phyloP scores from a whole-genome alignment of 2,329 filamentous ascomycete genomes.

The Teratosphaeria nubilosa region DNA sequence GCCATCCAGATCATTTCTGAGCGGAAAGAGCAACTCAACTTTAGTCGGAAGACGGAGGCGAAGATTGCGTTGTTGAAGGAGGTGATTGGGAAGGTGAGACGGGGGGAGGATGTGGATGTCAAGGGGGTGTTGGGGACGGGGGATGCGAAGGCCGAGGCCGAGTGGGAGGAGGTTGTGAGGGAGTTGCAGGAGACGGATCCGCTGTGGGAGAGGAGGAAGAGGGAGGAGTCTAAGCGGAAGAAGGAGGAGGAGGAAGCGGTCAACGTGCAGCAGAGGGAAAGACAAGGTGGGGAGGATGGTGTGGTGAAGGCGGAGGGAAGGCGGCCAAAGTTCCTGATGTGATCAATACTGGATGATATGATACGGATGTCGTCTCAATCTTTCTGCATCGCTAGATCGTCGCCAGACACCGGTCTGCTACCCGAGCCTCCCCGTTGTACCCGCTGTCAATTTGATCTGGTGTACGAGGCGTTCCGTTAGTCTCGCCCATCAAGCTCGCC shows the following conservation, averaged over 20 bases:
- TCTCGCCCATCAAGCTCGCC: too few species aligned
- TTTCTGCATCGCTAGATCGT: too few species aligned
- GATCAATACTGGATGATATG: background rate
- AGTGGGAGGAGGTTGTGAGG: constrained; percentile 73
- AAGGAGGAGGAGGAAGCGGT: constrained; percentile 10
- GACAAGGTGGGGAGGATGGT: constrained; percentile 1
- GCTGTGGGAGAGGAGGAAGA: constrained; percentile 19
- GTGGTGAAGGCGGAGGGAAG: constrained; percentile 4
- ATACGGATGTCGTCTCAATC: too few species aligned
- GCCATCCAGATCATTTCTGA: constrained; percentile 84
- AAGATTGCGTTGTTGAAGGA: constrained; percentile 69
- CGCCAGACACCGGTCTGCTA: too few species aligned
- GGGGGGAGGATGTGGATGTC: constrained; percentile 72
- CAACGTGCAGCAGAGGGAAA: background rate
- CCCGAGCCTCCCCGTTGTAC: too few species aligned
- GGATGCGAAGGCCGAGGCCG: constrained; percentile 60
- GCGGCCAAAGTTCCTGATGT: constrained; percentile 23
- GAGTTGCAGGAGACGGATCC: constrained; percentile 26
- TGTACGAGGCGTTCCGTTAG: too few species aligned
- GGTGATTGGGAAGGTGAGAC: constrained; percentile 59
- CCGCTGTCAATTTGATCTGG: too few species aligned
- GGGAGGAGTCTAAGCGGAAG: constrained; percentile 16
- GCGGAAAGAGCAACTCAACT: constrained; percentile 63
- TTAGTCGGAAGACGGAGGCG: constrained; percentile 65
- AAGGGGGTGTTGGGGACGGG: constrained; percentile 72